Conservation (phyloP, 2,329 filamentous ascomycete species). For the Penicillium sp. region DNA sequence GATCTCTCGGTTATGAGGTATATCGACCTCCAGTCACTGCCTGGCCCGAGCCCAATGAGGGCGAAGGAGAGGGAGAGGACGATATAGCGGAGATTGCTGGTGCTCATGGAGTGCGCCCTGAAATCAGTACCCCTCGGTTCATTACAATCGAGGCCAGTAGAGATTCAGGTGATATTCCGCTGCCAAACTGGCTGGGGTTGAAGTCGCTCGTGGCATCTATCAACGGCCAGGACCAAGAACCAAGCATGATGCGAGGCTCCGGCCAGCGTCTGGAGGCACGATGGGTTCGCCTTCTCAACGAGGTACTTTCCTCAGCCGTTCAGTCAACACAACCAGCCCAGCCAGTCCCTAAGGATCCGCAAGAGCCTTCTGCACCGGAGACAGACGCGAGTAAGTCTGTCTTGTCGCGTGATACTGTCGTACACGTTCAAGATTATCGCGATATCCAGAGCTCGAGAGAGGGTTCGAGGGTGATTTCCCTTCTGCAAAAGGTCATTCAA, state of each 20-base stretch:
- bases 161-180: conserved; percentile 40
- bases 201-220: conserved; percentile 43
- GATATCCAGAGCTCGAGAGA: conserved; percentile 74
- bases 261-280: conserved; percentile 37
- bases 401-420: conserved; percentile 61
- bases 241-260: conserved; percentile 24
- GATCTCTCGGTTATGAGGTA: conserved; percentile 62
- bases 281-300: conserved; percentile 44
- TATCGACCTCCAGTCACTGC: conserved; percentile 47
- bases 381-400: conserved; percentile 21
- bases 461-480: conserved; percentile 71
- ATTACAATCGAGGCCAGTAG: conserved; percentile 44
- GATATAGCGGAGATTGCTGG: conserved; percentile 34
- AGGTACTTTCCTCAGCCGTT: conserved; percentile 40
- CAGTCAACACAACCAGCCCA: conserved; percentile 18
- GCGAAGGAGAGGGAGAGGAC: conserved; percentile 56
- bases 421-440: conserved; percentile 81
- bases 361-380: conserved; percentile 18
- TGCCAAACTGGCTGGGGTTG: conserved; percentile 41
- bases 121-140: conserved; percentile 36
- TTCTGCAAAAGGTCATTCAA: conserved; percentile 74
- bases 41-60: conserved; percentile 50
- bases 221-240: conserved; percentile 36
- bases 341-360: conserved; percentile 12
- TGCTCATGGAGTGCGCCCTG: conserved; percentile 29